Evolutionary conservation across 441 rosid species (phyloP).

Genomic region (Syzygium malaccense): DNA sequence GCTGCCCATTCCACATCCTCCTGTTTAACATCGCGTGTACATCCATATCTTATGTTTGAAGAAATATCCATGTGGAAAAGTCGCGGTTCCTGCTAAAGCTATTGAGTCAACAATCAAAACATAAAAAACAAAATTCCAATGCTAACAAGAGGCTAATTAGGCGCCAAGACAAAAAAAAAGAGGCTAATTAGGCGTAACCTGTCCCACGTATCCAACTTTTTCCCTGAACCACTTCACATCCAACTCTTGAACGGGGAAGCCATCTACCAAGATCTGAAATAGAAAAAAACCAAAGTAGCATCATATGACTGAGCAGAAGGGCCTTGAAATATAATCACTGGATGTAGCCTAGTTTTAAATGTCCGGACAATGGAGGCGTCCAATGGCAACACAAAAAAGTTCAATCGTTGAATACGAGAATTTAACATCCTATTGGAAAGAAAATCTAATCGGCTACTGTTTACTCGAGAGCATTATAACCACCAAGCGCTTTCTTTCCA

Average conservation of each 20-base stretch:
- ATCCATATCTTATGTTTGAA: constrained; percentile 88
- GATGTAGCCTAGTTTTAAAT: background rate
- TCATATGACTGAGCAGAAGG: background rate
- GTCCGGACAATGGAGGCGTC: background rate
- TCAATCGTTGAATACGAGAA: background rate
- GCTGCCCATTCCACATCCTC: constrained; percentile 89
- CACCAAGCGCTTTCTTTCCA: background rate
- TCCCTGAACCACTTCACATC: constrained; percentile 88
- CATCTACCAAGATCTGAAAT: constrained; percentile 76
- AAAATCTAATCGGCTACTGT: background rate
- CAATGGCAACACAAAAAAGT: background rate
- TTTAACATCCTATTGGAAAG: background rate
- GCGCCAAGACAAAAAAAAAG: background rate
- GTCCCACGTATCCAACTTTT: constrained; percentile 84
- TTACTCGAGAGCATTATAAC: background rate
- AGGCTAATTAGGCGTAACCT: constrained; percentile 32
- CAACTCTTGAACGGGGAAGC: constrained; percentile 60
- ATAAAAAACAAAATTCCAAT: background rate
- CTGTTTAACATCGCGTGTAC: constrained; percentile 45
- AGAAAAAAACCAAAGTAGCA: background rate
- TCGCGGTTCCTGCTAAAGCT: constrained; percentile 69
- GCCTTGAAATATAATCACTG: background rate
- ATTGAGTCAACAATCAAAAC: background rate
- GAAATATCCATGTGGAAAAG: constrained; percentile 84
- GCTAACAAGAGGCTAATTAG: background rate